Evolutionary conservation across 2,329 filamentous ascomycete species (phyloP), one percentile per base, ranked within the genome.

Genomic region (Claviceps monticola): DNA sequence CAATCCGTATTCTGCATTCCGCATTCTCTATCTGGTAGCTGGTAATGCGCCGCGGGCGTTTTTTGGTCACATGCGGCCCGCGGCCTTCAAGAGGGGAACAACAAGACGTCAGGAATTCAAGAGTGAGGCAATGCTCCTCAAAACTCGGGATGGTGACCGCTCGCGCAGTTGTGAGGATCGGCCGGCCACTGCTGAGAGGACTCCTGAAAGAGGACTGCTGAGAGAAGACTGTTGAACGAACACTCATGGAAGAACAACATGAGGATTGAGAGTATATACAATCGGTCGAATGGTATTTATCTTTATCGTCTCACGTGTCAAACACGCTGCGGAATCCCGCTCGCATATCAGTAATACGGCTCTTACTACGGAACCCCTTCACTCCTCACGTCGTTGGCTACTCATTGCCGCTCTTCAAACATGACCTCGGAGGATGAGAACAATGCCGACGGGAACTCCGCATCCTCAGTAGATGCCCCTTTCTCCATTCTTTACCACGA

Each of bases 401-500:
- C 41, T 29, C 16, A 45, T 16, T 14, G 38, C 3, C n/a, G 26
- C 36, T 34, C 45, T 48, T 43, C 48, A 49, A 54, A 45, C 34
- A 69, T 69, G 67, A 61, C 61, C 41, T 61, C 66, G 19, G 83
- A 88, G 56, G 79, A 88, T 51, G 84, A 84, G 51, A 76, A 80
- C 23, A 83, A 87, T 62, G 83, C 83, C n/a, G 86, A 86, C 66
- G 76, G 74, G 59, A 75, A 75, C 54, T 85, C 82, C 62, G 82
- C 86, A 56, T 83, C 84, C 16, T 70, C 76, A 55, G 79, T 87
- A 59, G 76, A 73, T 60, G 70, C 73, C 39, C 73, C 74, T 4
- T 75, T 72, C 57, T 87, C 83, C 2, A 75, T 78, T 58, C 71
- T 84, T 43, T 78, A 79, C 62, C 63, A 71, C 61, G 68, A 75